Conservation (phyloP, 495 filamentous ascomycete species). For the Aspergillus homomorphus region DNA sequence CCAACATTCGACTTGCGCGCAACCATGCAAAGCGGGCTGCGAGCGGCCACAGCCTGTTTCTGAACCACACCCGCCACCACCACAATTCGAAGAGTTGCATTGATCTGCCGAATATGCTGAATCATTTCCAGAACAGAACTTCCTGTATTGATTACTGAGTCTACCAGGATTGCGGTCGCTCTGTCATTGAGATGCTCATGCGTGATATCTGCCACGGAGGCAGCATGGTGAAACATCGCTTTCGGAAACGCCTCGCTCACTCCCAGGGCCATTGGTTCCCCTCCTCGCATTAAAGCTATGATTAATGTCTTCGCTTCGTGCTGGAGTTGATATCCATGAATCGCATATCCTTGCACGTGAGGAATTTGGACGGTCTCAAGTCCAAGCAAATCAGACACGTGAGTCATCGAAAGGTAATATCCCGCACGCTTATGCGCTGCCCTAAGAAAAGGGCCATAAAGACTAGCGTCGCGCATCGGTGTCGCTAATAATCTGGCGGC, state of each 20-base stretch:
- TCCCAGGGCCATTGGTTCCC: constrained; percentile 63
- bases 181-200: constrained; percentile 38
- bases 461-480: constrained; percentile 52
- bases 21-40: constrained; percentile 27
- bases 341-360: constrained; percentile 54
- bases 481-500: constrained; percentile 57
- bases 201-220: constrained; percentile 42
- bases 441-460: constrained; percentile 43
- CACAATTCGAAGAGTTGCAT: constrained; percentile 48
- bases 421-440: constrained; percentile 52
- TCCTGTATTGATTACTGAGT: constrained; percentile 57
- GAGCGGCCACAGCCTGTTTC: constrained; percentile 30
- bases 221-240: constrained; percentile 56
- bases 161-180: constrained; percentile 49
- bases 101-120: constrained; percentile 42
- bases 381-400: constrained; percentile 49
- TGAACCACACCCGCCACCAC: constrained; percentile 59
- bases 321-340: constrained; percentile 49
- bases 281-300: constrained; percentile 63
- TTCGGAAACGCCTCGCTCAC: constrained; percentile 54
- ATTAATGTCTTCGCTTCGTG: constrained; percentile 54
- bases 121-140: constrained; percentile 51
- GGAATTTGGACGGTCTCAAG: constrained; percentile 49
- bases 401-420: constrained; percentile 52
- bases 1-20: constrained; percentile 26